phyloP scores from a whole-genome alignment of 2,329 filamentous ascomycete genomes.

The Clarireedia homoeocarpa region DNA sequence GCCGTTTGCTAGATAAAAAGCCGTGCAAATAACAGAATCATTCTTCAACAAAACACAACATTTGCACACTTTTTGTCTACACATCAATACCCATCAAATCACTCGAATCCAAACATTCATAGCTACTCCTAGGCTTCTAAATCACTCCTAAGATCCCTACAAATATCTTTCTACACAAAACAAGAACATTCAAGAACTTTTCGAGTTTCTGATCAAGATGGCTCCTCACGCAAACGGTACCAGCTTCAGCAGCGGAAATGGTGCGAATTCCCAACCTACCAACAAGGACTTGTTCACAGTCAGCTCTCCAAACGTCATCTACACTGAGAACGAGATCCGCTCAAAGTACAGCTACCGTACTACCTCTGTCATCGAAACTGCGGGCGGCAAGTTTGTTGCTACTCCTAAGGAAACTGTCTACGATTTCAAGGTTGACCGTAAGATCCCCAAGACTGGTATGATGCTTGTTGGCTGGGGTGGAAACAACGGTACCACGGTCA shows the following conservation, averaged over 20 bases:
- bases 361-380: slow-evolving; percentile 63
- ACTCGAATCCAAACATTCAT: slow-evolving; percentile 21
- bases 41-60: slow-evolving; percentile 7
- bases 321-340: slow-evolving; percentile 80
- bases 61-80: slow-evolving; percentile 9
- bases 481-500: slow-evolving; percentile 97
- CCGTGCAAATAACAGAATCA: not conserved
- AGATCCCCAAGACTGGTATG: slow-evolving; percentile 85
- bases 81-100: slow-evolving; percentile 1
- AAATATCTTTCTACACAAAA: slow-evolving; percentile 4
- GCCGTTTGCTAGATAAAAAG: slow-evolving; percentile 46
- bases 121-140: slow-evolving; percentile 8
- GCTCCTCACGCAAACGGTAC: slow-evolving; percentile 77
- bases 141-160: slow-evolving; percentile 4
- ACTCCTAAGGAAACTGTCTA: slow-evolving; percentile 84
- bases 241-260: slow-evolving; percentile 55
- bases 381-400: slow-evolving; percentile 71
- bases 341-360: slow-evolving; percentile 97
- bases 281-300: slow-evolving; percentile 70
- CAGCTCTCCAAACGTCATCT: slow-evolving; percentile 84
- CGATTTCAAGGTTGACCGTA: slow-evolving; percentile 95
- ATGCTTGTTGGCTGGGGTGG: slow-evolving; percentile 98
- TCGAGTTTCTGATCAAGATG: slow-evolving; percentile 48
- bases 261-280: slow-evolving; percentile 31
- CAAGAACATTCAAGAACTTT: slow-evolving; percentile 8